These are phyloP conservation scores for Mycena metata DNA, from an alignment of 768 basidiomycete genomes.

Conservation along the genomic window DNA sequence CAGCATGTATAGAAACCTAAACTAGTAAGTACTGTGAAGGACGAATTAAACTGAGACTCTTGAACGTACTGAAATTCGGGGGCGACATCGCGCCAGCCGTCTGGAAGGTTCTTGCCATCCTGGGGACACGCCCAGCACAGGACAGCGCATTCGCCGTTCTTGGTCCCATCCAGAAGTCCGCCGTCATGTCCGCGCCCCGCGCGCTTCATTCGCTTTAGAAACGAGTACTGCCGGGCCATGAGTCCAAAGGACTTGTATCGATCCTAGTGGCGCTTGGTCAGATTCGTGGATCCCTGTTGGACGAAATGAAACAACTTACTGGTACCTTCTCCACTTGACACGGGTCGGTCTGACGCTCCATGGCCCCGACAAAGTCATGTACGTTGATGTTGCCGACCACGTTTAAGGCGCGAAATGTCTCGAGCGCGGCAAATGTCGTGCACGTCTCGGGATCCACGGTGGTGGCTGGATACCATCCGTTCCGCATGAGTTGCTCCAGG, in stretches of 20 bases:
- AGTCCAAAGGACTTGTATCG: conserved; percentile 15
- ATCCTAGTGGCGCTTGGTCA: conserved; percentile 9
- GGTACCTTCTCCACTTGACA: background rate
- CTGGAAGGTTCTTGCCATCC: conserved; percentile 31
- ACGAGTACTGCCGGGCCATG: conserved; percentile 24
- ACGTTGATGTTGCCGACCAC: too few species aligned
- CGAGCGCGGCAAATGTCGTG: too few species aligned
- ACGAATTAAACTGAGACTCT: background rate
- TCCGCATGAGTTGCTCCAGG: too few species aligned
- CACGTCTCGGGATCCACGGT: too few species aligned
- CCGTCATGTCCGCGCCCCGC: conserved; percentile 28
- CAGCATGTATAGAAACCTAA: conserved; percentile 22
- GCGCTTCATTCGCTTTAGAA: conserved; percentile 22
- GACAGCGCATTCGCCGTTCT: conserved; percentile 26
- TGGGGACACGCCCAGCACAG: conserved; percentile 39
- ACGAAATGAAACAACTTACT: conserved; percentile 9
- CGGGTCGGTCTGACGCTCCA: background rate
- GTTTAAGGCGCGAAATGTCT: too few species aligned
- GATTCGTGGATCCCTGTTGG: background rate
- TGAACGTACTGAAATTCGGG: conserved; percentile 4
- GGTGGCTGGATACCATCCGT: too few species aligned
- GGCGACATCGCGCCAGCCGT: conserved; percentile 29
- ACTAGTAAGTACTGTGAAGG: background rate
- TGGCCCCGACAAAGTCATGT: too few species aligned
- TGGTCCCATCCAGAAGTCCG: conserved; percentile 1